Evolutionary conservation across 306 rosid genomes (phyloP).

Genomic region (Acacia melanoxylon): DNA sequence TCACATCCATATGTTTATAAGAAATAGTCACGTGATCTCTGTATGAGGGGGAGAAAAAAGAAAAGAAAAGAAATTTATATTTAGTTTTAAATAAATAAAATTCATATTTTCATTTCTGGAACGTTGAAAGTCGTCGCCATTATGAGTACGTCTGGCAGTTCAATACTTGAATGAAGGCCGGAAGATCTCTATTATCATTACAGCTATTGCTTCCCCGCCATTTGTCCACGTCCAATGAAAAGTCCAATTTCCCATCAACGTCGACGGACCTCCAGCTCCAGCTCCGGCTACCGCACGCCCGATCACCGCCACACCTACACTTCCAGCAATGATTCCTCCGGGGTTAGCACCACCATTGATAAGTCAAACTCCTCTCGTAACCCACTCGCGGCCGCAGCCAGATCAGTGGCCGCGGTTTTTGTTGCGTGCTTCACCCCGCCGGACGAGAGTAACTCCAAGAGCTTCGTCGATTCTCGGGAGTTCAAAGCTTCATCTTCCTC

Average conservation of each 20-base stretch:
- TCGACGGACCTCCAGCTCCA: conserved; percentile 27
- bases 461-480: conserved; percentile 47
- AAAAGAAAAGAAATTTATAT: too few relatives aligned
- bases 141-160: neutral
- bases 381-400: conserved; percentile 53
- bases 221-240: conserved; percentile 36
- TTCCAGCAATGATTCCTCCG: conserved; percentile 45
- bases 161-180: neutral
- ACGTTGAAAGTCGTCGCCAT: conserved; percentile 14
- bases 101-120: neutral
- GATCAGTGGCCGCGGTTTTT: conserved; percentile 60
- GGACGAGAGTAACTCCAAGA: conserved; percentile 44
- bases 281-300: conserved; percentile 47
- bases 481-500: conserved; percentile 42
- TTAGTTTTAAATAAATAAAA: neutral
- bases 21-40: too few relatives aligned
- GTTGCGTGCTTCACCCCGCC: conserved; percentile 76
- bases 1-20: too few relatives aligned
- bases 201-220: conserved; percentile 31
- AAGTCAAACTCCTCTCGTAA: conserved; percentile 39
- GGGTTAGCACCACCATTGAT: conserved; percentile 17
- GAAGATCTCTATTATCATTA: conserved; percentile 14
- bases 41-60: too few relatives aligned
- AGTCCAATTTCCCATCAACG: conserved; percentile 28
- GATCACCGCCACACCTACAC: conserved; percentile 31